Evolutionary conservation across 371 early-diverging fungal species (phyloP), one percentile per base, ranked within the genome.

Genomic region (Syncephalastrum monosporum): DNA sequence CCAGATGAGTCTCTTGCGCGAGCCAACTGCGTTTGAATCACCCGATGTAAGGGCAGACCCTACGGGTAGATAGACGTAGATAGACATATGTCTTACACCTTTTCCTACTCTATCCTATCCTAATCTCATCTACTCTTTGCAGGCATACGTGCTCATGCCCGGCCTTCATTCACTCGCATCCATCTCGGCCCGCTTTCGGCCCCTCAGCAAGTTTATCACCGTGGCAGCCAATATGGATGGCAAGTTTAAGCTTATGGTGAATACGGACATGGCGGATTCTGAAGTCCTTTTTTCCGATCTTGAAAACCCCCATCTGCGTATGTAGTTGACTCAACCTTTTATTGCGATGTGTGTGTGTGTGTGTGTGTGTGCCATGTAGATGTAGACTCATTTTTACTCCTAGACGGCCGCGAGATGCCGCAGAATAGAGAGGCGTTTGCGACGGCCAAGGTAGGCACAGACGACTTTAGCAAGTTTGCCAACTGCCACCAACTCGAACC

Each of bases 161-260:
- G 65, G 71, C 15, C 49, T 83, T 7, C 8, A 53, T 42, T 51
- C 57, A 3, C 55, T 86, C 6, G 67, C 69, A 56, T 63, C 58
- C 1, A 64, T 75, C 43, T 75, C 76, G 16, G 79, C 79, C 17
- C 61, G 81, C 10, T 62, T 84, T 21, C 81, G 77, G 49, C 53
- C 72, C 6, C 50, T 85, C 10, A 57, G 72, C 19, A 69, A 72
- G n/a, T 72, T 61, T 24, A 15, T 83, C n/a, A 69, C 63, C 1
- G 42, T 86, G 8, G 65, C 79, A 7, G 85, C 82, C 27, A 86
- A 86, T 57, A 81, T 82, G 82, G 57, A 56, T 15, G 85, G 85
- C 14, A 73, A 70, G 16, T 76, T 84, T 52, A 71, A 67, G 27
- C 52, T 85, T 45, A 47, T 57, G 19, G 69, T 79, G 0, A 70